These are phyloP conservation scores for Bipolaris sorokiniana DNA, from an alignment of 2,329 filamentous ascomycete genomes.

Conservation along the genomic window DNA sequence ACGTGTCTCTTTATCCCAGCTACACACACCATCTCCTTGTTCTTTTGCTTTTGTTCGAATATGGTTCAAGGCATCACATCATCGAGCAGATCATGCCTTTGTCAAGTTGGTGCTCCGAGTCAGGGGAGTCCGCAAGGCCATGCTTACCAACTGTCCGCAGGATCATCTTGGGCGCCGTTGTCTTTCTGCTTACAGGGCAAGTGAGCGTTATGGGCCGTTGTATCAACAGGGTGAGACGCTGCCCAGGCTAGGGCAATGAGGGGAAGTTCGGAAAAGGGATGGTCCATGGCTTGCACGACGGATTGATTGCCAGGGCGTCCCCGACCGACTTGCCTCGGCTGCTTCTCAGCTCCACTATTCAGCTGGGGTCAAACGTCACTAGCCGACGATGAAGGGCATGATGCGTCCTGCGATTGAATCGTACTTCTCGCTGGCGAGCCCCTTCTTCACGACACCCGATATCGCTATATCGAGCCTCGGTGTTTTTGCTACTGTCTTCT, in stretches of 20 bases:
- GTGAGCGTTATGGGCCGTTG: neutral
- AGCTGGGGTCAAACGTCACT: conserved; percentile 11
- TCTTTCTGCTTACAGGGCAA: neutral
- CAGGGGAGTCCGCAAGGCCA: neutral
- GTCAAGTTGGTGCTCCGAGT: neutral
- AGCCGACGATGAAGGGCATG: conserved; percentile 3
- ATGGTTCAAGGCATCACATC: too few relatives aligned
- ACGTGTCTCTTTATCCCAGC: neutral
- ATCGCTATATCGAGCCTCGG: neutral
- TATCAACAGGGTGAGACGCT: neutral
- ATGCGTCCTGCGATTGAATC: neutral
- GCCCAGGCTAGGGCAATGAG: conserved; percentile 8
- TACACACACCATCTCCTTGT: neutral
- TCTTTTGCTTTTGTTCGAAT: too few relatives aligned
- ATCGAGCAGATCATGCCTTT: neutral
- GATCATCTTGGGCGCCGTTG: neutral
- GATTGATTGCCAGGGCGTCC: conserved; percentile 3
- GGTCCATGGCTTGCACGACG: neutral
- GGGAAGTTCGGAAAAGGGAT: conserved; percentile 3
- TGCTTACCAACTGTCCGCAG: neutral
- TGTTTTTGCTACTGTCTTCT: neutral
- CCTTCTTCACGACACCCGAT: neutral
- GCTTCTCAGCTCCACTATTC: conserved; percentile 14
- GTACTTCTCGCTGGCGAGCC: neutral
- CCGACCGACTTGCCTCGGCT: conserved; percentile 15